A percentile compares a stretch with the other conserved stretches of the same genome.
Conservation (phyloP, 169 alveolate genomes). For the Theileria orientalis region DNA sequence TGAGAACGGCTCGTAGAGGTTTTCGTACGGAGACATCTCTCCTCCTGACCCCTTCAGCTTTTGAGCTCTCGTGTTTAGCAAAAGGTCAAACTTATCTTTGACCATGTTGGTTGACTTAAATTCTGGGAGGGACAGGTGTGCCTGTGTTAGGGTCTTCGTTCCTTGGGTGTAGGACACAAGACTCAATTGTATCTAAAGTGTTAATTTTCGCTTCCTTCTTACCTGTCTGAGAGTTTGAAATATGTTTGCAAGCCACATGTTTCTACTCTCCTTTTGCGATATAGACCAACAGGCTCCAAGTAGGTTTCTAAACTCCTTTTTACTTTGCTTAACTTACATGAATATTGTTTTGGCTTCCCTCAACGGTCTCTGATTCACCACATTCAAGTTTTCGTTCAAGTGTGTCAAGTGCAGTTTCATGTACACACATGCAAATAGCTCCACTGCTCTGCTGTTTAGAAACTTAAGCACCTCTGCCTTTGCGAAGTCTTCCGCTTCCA, state of each 20-base stretch:
- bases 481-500: conserved; percentile 41
- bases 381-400: conserved; percentile 48
- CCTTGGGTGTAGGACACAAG: neutral
- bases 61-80: conserved; percentile 6
- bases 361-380: conserved; percentile 28
- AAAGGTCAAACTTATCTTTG: conserved; percentile 18
- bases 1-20: neutral
- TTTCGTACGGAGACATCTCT: neutral
- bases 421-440: conserved; percentile 50
- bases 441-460: conserved; percentile 51
- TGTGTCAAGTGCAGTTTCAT: conserved; percentile 44
- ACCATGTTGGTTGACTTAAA: neutral
- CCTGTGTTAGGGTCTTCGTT: conserved; percentile 6
- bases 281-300: conserved; percentile 68
- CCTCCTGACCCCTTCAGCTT: conserved; percentile 10
- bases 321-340: conserved; percentile 18
- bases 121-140: conserved; percentile 4
- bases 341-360: conserved; percentile 47
- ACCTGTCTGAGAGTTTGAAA: conserved; percentile 65
- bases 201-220: neutral
- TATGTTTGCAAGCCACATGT: conserved; percentile 59
- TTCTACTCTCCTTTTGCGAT: conserved; percentile 59
- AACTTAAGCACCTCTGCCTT: conserved; percentile 24
- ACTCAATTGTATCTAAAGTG: conserved; percentile 13
- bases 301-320: conserved; percentile 21